Conservation (phyloP, 1,284 basidiomycete genomes). For the Bjerkandera adusta region DNA sequence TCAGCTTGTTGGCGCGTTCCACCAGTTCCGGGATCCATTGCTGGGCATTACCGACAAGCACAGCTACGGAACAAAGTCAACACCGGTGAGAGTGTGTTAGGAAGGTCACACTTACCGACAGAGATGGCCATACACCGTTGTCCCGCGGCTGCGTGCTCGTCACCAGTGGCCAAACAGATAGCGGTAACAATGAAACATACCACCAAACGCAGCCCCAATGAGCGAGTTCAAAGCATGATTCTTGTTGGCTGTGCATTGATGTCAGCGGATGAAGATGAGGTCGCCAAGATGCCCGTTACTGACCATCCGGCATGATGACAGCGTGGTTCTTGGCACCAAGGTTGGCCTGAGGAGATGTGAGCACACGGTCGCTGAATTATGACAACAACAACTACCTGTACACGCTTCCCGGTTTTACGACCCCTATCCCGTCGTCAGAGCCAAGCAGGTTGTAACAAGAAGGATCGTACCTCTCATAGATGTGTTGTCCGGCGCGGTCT, state of each 20-base stretch:
- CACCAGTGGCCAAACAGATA: too few species aligned
- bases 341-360: too few species aligned
- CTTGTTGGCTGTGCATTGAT: conserved; percentile 71
- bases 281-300: conserved; percentile 13
- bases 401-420: conserved; percentile 87
- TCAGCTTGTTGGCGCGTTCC: conserved; percentile 79
- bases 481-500: conserved; percentile 91
- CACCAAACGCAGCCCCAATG: conserved; percentile 93
- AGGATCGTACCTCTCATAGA: conserved; percentile 74
- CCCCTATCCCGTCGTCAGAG: conserved; percentile 47
- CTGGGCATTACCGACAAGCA: conserved; percentile 84
- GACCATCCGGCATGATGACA: conserved; percentile 93
- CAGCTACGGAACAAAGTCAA: conserved; percentile 38
- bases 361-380: conserved; percentile 3
- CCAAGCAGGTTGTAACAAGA: not conserved
- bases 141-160: conserved; percentile 78
- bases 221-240: conserved; percentile 93
- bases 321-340: conserved; percentile 97
- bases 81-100: not conserved
- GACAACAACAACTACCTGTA: conserved; percentile 77
- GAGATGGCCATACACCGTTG: conserved; percentile 97
- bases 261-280: not conserved
- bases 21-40: conserved; percentile 87
- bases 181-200: conserved; percentile 35
- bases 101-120: conserved; percentile 73